These are phyloP conservation scores for Lasiosphaeria ovina DNA, from an alignment of 495 filamentous ascomycete genomes.

Conservation along the genomic window DNA sequence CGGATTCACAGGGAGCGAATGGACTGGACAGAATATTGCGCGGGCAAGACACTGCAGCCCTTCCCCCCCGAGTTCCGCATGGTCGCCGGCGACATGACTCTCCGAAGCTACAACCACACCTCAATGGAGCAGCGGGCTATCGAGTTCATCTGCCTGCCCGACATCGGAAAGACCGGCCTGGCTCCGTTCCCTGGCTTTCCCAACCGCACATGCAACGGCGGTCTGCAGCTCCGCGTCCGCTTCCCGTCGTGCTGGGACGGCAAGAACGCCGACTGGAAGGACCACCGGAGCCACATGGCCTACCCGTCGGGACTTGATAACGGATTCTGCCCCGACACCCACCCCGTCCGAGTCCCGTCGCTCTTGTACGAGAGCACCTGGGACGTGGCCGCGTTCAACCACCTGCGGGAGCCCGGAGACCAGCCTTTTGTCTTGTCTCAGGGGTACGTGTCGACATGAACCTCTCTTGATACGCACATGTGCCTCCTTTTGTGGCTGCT, in stretches of 20 bases:
- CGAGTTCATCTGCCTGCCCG: slow-evolving; percentile 47
- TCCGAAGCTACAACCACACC: slow-evolving; percentile 39
- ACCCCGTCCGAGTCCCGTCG: slow-evolving; percentile 56
- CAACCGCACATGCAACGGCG: slow-evolving; percentile 54
- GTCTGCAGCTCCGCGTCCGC: slow-evolving; percentile 67
- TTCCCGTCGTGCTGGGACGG: slow-evolving; percentile 83
- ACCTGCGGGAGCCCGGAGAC: slow-evolving; percentile 27
- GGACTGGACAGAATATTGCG: slow-evolving; percentile 31
- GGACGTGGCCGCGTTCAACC: slow-evolving; percentile 51
- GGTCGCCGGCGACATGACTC: slow-evolving; percentile 57
- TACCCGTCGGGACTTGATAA: slow-evolving; percentile 50
- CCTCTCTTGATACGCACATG: slow-evolving; percentile 29
- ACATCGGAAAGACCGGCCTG: slow-evolving; percentile 41
- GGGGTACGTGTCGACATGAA: slow-evolving; percentile 22
- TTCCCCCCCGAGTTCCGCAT: slow-evolving; percentile 68
- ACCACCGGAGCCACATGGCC: slow-evolving; percentile 58
- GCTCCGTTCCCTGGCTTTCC: slow-evolving; percentile 32
- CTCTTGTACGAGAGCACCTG: slow-evolving; percentile 66
- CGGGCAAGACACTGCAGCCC: slow-evolving; percentile 50
- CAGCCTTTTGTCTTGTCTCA: slow-evolving; percentile 59
- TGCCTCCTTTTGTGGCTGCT: slow-evolving; percentile 51
- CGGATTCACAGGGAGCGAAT: slow-evolving; percentile 41
- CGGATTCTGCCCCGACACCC: slow-evolving; percentile 51
- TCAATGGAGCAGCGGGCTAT: slow-evolving; percentile 44
- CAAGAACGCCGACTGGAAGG: slow-evolving; percentile 48